Conservation (phyloP, 495 filamentous ascomycete genomes). For the Penicillium samsonianum region DNA sequence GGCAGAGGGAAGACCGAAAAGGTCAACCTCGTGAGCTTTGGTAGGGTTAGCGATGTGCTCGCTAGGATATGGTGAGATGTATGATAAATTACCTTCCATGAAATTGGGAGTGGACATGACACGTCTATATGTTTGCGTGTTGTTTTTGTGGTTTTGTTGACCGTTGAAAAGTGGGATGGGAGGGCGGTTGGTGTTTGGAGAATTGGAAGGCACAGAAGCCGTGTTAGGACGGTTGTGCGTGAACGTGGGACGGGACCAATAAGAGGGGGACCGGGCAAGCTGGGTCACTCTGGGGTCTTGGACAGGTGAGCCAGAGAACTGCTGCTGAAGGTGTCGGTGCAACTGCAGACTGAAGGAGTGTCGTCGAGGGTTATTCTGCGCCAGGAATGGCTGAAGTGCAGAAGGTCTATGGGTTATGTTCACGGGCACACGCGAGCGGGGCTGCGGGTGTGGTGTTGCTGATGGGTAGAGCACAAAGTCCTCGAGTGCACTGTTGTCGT, state of each 20-base stretch:
- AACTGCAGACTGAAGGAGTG: conserved; percentile 40
- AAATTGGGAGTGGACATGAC: conserved; percentile 49
- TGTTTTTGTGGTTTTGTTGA: conserved; percentile 29
- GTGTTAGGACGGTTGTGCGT: conserved; percentile 39
- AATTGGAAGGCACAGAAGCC: conserved; percentile 40
- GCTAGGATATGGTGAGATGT: not conserved
- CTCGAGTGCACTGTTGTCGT: conserved; percentile 45
- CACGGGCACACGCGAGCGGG: conserved; percentile 39
- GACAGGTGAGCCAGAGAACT: conserved; percentile 38
- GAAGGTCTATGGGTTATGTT: conserved; percentile 44
- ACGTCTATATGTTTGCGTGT: conserved; percentile 29
- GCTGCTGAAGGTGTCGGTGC: conserved; percentile 41
- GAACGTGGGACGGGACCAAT: conserved; percentile 46
- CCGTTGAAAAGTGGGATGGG: conserved; percentile 54
- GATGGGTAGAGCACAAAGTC: conserved; percentile 52
- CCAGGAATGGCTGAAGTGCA: conserved; percentile 38
- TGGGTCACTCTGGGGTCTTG: conserved; percentile 42
- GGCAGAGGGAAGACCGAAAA: conserved; percentile 39
- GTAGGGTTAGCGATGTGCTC: conserved; percentile 13
- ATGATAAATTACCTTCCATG: conserved; percentile 26
- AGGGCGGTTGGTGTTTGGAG: conserved; percentile 46
- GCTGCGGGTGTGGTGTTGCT: conserved; percentile 31
- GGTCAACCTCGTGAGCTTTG: conserved; percentile 26
- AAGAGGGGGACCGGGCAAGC: conserved; percentile 45
- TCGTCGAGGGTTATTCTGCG: conserved; percentile 38